phyloP scores from a whole-genome alignment of 2,329 filamentous ascomycete species.

The Stenocarpella maydis region DNA sequence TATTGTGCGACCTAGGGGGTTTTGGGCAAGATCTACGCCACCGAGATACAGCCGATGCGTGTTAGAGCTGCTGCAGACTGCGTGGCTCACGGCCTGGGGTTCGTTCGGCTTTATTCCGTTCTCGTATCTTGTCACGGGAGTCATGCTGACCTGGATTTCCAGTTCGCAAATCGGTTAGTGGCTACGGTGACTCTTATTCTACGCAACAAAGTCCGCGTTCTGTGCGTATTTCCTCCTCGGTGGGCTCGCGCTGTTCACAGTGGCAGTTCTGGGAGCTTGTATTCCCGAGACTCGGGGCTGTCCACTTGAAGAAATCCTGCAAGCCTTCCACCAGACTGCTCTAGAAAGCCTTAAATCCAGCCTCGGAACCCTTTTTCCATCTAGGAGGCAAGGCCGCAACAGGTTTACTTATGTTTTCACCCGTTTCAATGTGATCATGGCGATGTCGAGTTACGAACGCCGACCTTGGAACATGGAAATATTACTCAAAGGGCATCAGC shows the following conservation, averaged over 20 bases:
- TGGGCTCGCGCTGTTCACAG: constrained; percentile 48
- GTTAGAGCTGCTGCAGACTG: constrained; percentile 63
- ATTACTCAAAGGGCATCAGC: not conserved
- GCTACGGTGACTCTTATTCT: constrained; percentile 54
- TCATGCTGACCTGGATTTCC: not conserved
- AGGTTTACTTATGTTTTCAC: not conserved
- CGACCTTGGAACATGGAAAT: not conserved
- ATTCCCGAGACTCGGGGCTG: constrained; percentile 61
- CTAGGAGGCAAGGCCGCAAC: not conserved
- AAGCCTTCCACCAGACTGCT: constrained; percentile 49
- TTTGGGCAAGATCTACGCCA: constrained; percentile 62
- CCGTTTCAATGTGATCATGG: not conserved
- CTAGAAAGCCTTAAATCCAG: constrained; percentile 15
- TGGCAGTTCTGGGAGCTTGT: constrained; percentile 48
- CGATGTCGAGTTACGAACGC: not conserved
- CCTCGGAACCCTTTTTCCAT: not conserved
- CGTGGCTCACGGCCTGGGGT: constrained; percentile 51
- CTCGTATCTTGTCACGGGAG: not conserved
- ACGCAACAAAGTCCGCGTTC: constrained; percentile 50
- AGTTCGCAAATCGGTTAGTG: constrained; percentile 52
- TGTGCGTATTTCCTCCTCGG: constrained; percentile 57
- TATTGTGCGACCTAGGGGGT: constrained; percentile 63
- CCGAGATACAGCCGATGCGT: constrained; percentile 64
- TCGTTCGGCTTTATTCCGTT: constrained; percentile 35
- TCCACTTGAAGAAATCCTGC: constrained; percentile 58